Base-by-base conservation (phyloP, 2,329 filamentous ascomycete genomes). In the Huntiella savannae region DNA sequence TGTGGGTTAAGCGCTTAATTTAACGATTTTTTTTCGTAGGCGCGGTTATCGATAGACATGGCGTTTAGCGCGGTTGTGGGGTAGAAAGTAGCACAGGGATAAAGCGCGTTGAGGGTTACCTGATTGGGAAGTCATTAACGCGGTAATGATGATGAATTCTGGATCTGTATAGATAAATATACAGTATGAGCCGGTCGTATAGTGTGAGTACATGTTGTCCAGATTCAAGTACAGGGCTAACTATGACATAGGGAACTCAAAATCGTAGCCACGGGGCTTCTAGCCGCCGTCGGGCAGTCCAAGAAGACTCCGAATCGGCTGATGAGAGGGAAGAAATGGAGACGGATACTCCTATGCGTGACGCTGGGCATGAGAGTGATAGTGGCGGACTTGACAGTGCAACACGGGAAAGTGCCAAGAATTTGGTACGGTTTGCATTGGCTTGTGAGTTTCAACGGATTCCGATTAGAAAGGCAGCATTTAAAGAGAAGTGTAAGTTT, bases 381-480 rank as follows among this genome's bases (percentile, higher is more conserved):
- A 34, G 12, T 13, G 53, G 51, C 32, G 59, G 52, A n/a, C 59
- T 58, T 38, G 60, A 55, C 17, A 36, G 33, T 17, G 40, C 33
- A 10, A 5, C 22, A 39, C 32, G 22, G 36, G 69, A 74, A 52
- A 59, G 77, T 33, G 69, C 73, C 33, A 79, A 77, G 60, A 79
- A 77, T 55, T 59, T 82, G n/a, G 68, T 81, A n/a, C 70, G 77
- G 45, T 79, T 79, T 53, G 75, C 74, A 3, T 58, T 82, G 17
- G 73, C 76, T 4, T 79, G 76, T 59, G 77, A 82, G 55, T 78
- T 70, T 51, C 71, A 75, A 7, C 65, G 77, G 45, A 66, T 68
- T 35, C 65, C 69, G 1, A 78, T 82, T 40, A 67, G 67, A 45
- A 63, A 77, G 53, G 69, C 75, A 16, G 76, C 73, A 32, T 76